These are phyloP conservation scores for Clavulina sp. DNA, from an alignment of 768 basidiomycete species.

Conservation along the genomic window DNA sequence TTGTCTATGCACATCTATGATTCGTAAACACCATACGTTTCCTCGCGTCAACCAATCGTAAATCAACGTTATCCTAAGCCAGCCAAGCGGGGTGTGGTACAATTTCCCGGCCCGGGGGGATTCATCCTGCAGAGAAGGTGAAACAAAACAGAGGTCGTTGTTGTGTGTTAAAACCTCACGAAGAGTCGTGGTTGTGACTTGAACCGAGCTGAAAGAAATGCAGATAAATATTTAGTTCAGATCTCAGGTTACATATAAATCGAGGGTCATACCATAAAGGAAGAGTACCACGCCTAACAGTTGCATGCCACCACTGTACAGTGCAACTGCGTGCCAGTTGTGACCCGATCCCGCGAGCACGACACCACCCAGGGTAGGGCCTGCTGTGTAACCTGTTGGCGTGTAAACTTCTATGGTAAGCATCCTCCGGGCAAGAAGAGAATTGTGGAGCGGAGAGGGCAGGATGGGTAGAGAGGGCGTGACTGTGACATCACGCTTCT, in stretches of 20 bases:
- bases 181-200: constrained; percentile 7
- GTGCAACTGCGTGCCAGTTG: constrained; percentile 20
- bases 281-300: constrained; percentile 17
- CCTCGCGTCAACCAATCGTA: no score
- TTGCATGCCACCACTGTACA: constrained; percentile 18
- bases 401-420: neutral
- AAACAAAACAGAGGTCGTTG: no score
- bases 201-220: constrained; percentile 4
- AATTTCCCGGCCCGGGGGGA: no score
- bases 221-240: neutral
- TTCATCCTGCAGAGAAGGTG: no score
- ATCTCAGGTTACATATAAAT: neutral
- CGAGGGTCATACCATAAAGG: constrained; percentile 16
- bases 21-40: no score
- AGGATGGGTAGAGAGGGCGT: no score
- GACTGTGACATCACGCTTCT: no score
- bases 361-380: constrained; percentile 20
- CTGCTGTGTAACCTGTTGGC: constrained; percentile 15
- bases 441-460: no score
- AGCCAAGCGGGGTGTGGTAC: no score
- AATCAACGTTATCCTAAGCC: no score
- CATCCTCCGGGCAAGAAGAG: neutral
- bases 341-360: constrained; percentile 18
- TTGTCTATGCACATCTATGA: no score
- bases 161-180: no score